phyloP scores from a whole-genome alignment of 106 monocot species.

The Dendrobium chrysotoxum region DNA sequence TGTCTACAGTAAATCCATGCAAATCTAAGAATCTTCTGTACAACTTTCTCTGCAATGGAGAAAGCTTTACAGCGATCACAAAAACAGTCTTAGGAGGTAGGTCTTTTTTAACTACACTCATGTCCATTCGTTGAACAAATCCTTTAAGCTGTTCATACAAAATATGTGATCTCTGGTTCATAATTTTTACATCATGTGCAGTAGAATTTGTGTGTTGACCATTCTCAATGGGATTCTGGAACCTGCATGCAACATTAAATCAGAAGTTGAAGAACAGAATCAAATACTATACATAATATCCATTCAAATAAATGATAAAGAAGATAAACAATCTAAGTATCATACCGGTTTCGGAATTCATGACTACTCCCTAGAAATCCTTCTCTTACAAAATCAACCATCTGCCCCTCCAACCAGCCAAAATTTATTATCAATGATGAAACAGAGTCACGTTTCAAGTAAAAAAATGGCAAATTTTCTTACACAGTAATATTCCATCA shows the following conservation, averaged over 20 bases:
- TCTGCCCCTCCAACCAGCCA: slow-evolving; percentile 39
- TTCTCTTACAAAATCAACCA: slow-evolving; percentile 99
- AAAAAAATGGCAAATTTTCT: slow-evolving; percentile 16
- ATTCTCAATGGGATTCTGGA: slow-evolving; percentile 98
- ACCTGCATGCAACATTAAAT: slow-evolving; percentile 36
- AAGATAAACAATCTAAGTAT: background rate
- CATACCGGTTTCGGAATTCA: slow-evolving; percentile 89
- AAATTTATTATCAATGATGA: slow-evolving; percentile 1
- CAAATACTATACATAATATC: background rate
- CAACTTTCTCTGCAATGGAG: slow-evolving; percentile 78
- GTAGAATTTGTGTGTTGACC: slow-evolving; percentile 98
- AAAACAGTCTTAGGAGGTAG: slow-evolving; percentile 91
- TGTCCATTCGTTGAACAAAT: slow-evolving; percentile 92
- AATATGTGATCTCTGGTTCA: slow-evolving; percentile 98
- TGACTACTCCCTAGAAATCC: slow-evolving; percentile 91
- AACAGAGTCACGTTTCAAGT: background rate
- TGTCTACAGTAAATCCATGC: slow-evolving; percentile 64
- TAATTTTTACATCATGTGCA: slow-evolving; percentile 85
- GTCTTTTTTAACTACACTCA: slow-evolving; percentile 97
- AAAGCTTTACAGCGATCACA: slow-evolving; percentile 93
- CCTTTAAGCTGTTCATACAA: slow-evolving; percentile 91
- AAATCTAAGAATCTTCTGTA: slow-evolving; percentile 85
- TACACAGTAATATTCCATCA: slow-evolving; percentile 99
- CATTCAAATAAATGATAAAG: background rate
- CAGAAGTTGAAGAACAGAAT: slow-evolving; percentile 1